Evolutionary conservation across 2,329 filamentous ascomycete species (phyloP).

Genomic region (Botrytis tulipae): DNA sequence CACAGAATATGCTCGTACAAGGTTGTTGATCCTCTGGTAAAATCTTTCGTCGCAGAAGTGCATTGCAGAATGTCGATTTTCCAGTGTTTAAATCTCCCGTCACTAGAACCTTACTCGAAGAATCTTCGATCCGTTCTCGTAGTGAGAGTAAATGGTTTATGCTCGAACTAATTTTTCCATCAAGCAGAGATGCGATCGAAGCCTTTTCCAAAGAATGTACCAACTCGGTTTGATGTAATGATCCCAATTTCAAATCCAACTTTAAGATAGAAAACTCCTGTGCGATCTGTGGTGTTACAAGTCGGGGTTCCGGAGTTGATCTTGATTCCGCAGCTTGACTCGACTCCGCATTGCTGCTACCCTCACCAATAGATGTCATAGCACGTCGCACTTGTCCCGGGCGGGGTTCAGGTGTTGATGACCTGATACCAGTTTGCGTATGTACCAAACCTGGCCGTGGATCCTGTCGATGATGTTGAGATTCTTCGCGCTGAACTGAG

Average conservation of each 20-base stretch:
- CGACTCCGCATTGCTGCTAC: conserved; percentile 60
- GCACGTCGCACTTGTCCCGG: conserved; percentile 63
- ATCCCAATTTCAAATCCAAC: conserved; percentile 86
- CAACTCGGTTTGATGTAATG: conserved; percentile 81
- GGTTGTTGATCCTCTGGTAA: conserved; percentile 96
- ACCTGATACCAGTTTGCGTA: conserved; percentile 54
- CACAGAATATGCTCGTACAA: conserved; percentile 97
- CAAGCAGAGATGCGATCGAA: conserved; percentile 84
- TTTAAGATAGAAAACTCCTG: conserved; percentile 96
- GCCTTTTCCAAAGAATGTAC: conserved; percentile 92
- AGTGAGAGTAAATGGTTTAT: conserved; percentile 85
- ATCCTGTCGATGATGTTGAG: conserved; percentile 45
- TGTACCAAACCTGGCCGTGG: conserved; percentile 63
- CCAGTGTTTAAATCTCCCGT: conserved; percentile 96
- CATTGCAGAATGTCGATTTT: conserved; percentile 98
- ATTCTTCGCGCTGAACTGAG: conserved; percentile 65
- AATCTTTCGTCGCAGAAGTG: conserved; percentile 86
- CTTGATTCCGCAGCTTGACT: conserved; percentile 68
- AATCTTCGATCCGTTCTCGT: conserved; percentile 93
- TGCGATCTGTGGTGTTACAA: conserved; percentile 88
- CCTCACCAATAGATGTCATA: conserved; percentile 66
- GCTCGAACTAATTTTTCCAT: conserved; percentile 91
- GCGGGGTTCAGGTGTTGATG: conserved; percentile 40
- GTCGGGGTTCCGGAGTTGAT: conserved; percentile 65
- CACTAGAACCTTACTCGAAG: conserved; percentile 91